Evolutionary conservation across 805 yeast species (phyloP).

Genomic region (Blastobotrys muscicola): DNA sequence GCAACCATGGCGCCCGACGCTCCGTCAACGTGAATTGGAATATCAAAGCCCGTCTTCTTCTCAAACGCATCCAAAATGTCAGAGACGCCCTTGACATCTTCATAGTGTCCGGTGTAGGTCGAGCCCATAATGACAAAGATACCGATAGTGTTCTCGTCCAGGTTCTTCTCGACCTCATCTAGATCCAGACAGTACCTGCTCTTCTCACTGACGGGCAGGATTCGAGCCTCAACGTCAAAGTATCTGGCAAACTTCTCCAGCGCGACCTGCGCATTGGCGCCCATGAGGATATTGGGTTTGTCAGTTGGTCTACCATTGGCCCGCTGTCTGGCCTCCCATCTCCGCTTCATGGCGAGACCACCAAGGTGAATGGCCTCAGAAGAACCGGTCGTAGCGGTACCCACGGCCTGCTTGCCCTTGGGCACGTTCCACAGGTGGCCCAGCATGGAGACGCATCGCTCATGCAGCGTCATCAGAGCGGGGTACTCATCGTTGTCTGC

Average conservation of each 20-base stretch:
- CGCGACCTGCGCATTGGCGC: slow-evolving; percentile 88
- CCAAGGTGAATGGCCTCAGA: slow-evolving; percentile 92
- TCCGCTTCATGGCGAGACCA: slow-evolving; percentile 84
- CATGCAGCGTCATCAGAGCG: slow-evolving; percentile 65
- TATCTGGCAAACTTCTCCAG: slow-evolving; percentile 89
- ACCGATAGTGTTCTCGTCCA: slow-evolving; percentile 92
- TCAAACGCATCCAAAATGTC: slow-evolving; percentile 63
- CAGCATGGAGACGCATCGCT: slow-evolving; percentile 72
- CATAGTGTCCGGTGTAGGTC: slow-evolving; percentile 90
- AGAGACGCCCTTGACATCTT: slow-evolving; percentile 54
- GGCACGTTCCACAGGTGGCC: slow-evolving; percentile 78
- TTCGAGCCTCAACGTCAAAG: slow-evolving; percentile 81
- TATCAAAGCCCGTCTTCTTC: slow-evolving; percentile 50
- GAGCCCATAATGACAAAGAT: slow-evolving; percentile 82
- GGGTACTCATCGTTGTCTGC: slow-evolving; percentile 96
- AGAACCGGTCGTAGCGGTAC: slow-evolving; percentile 91
- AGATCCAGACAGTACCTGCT: slow-evolving; percentile 59
- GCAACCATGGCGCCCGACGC: slow-evolving; percentile 89
- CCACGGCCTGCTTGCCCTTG: slow-evolving; percentile 43
- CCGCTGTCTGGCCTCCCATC: slow-evolving; percentile 65
- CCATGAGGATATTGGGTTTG: slow-evolving; percentile 84
- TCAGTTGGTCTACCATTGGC: slow-evolving; percentile 48
- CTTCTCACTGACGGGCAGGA: slow-evolving; percentile 54
- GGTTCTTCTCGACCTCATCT: slow-evolving; percentile 45
- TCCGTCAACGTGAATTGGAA: slow-evolving; percentile 90